Conservation (phyloP, 805 yeast genomes). For the Yamadazyma akitaensis region DNA sequence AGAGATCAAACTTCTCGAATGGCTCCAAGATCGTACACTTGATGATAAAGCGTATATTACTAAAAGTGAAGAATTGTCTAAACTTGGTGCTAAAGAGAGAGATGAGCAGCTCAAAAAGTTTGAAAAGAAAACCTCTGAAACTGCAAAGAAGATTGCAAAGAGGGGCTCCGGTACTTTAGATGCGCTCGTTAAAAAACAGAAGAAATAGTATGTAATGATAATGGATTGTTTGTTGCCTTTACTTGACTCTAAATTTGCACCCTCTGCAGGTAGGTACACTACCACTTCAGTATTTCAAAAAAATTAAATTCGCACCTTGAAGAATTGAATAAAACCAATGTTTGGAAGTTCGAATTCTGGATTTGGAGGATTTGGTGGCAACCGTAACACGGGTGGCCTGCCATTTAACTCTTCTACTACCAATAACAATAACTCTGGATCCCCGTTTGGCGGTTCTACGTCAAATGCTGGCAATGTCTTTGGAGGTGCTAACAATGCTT, state of each 20-base stretch:
- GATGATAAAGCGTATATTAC: constrained; percentile 55
- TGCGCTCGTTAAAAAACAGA: constrained; percentile 11
- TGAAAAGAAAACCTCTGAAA: constrained; percentile 47
- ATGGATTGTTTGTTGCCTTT: neutral
- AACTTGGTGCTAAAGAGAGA: constrained; percentile 66
- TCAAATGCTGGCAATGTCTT: constrained; percentile 22
- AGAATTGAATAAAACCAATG: constrained; percentile 24
- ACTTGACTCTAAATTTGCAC: neutral
- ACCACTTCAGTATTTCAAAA: neutral
- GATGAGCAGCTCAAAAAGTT: constrained; percentile 63
- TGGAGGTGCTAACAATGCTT: constrained; percentile 16
- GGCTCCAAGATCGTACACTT: constrained; percentile 58
- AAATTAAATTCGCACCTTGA: neutral
- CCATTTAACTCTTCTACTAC: constrained; percentile 33
- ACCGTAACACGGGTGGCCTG: constrained; percentile 24
- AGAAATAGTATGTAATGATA: neutral
- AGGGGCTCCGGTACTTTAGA: constrained; percentile 12
- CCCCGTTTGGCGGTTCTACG: constrained; percentile 31
- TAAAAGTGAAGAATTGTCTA: constrained; percentile 49
- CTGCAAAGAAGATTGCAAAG: constrained; percentile 2
- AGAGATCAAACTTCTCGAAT: constrained; percentile 78
- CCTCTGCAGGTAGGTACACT: neutral
- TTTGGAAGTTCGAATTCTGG: constrained; percentile 49
- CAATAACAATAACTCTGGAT: constrained; percentile 20
- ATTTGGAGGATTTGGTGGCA: constrained; percentile 45